Evolutionary conservation across 129 eudicot genomes (phyloP).

Genomic region (Ambrosia artemisiifolia): DNA sequence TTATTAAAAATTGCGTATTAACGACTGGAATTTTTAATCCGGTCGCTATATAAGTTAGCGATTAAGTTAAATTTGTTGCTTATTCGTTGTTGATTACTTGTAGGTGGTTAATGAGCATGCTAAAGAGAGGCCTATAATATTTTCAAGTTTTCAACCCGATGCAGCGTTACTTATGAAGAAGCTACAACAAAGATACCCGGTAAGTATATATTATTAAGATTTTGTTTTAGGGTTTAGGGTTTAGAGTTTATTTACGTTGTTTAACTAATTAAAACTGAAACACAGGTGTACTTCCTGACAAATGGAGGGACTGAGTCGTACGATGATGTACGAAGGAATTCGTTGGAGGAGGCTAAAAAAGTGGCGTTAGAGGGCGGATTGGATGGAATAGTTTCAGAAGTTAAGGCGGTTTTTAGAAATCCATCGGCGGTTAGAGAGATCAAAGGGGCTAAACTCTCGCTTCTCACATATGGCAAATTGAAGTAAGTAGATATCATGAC

Average conservation of each 20-base stretch:
- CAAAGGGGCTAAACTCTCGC: slow-evolving; percentile 73
- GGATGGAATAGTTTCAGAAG: slow-evolving; percentile 84
- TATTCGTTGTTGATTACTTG: neutral
- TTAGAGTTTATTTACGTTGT: neutral
- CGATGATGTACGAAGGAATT: slow-evolving; percentile 69
- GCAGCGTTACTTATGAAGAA: slow-evolving; percentile 63
- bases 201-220: slow-evolving; percentile 16
- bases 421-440: slow-evolving; percentile 61
- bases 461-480: slow-evolving; percentile 72
- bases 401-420: slow-evolving; percentile 62
- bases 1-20: neutral
- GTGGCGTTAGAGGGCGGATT: slow-evolving; percentile 60
- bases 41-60: neutral
- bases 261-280: slow-evolving; percentile 8
- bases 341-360: slow-evolving; percentile 71
- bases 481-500: slow-evolving; percentile 41
- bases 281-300: slow-evolving; percentile 76
- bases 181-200: slow-evolving; percentile 68
- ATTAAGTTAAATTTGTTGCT: neutral
- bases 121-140: slow-evolving; percentile 59
- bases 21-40: no score
- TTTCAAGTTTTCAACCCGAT: slow-evolving; percentile 84
- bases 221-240: neutral
- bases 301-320: slow-evolving; percentile 67
- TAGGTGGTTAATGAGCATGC: slow-evolving; percentile 66